phyloP scores from a whole-genome alignment of 139 green algal genomes.

The Micractinium conductrix region DNA sequence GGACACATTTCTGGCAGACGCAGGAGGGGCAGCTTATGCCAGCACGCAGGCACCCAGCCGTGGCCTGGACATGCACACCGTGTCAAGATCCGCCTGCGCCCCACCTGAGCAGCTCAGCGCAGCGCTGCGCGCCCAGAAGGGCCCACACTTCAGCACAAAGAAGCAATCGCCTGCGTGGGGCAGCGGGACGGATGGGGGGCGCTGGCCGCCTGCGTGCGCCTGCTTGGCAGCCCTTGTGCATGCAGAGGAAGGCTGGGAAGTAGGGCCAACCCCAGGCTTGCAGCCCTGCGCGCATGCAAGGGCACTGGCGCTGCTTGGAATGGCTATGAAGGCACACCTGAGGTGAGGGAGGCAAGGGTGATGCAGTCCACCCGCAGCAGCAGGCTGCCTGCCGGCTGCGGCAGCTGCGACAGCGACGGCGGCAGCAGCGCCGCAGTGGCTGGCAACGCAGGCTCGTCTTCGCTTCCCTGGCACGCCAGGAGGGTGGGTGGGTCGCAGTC shows the following conservation, averaged over 20 bases:
- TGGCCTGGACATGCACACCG: too few relatives aligned
- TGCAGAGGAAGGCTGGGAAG: too few relatives aligned
- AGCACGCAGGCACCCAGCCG: neutral
- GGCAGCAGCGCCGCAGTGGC: neutral
- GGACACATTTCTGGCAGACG: too few relatives aligned
- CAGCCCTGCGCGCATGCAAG: too few relatives aligned
- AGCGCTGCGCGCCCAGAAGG: constrained; percentile 38
- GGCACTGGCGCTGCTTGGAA: too few relatives aligned
- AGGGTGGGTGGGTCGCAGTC: neutral
- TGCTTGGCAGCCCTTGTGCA: too few relatives aligned
- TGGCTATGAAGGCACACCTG: too few relatives aligned
- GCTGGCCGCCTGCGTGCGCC: too few relatives aligned
- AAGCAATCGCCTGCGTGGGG: too few relatives aligned
- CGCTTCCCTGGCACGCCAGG: neutral
- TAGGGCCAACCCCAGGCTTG: too few relatives aligned
- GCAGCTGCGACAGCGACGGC: neutral
- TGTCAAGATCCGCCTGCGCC: neutral
- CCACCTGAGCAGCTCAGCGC: constrained; percentile 1
- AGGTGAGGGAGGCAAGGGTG: too few relatives aligned
- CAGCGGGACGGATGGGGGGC: too few relatives aligned
- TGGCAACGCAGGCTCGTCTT: neutral
- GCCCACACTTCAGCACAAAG: constrained; percentile 45
- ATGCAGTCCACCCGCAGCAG: neutral
- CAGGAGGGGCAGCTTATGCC: neutral
- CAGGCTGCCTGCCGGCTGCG: constrained; percentile 7